phyloP scores from a whole-genome alignment of 768 basidiomycete species.

The Pholiota microspora region DNA sequence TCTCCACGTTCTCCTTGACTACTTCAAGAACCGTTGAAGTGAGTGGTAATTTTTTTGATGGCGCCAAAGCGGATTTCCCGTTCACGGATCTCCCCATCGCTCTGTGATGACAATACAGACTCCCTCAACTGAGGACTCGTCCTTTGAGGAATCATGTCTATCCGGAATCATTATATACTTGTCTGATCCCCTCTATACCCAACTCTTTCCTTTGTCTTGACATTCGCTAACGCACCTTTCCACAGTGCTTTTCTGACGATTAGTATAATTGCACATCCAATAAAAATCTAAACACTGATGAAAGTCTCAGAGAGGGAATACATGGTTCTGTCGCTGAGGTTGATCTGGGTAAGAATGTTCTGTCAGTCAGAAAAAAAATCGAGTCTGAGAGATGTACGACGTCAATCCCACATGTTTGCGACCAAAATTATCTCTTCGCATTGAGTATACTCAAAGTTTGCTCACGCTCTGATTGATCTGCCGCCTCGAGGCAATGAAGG shows the following conservation, averaged over 20 bases:
- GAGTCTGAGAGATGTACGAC: neutral
- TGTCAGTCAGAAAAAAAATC: neutral
- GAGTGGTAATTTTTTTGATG: slow-evolving; percentile 22
- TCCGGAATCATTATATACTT: slow-evolving; percentile 83
- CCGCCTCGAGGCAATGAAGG: neutral
- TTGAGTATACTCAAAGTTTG: neutral
- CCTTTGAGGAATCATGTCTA: slow-evolving; percentile 75
- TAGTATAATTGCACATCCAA: neutral
- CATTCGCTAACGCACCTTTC: neutral
- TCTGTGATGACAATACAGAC: slow-evolving; percentile 82
- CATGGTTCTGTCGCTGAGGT: too few species aligned
- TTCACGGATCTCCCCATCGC: neutral
- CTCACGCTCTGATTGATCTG: too few species aligned
- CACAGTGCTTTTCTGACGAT: neutral
- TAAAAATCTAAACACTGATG: neutral
- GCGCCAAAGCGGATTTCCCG: slow-evolving; percentile 4
- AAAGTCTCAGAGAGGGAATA: neutral
- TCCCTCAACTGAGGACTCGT: slow-evolving; percentile 83
- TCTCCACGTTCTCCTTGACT: slow-evolving; percentile 90
- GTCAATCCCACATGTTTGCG: neutral
- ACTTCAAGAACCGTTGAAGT: slow-evolving; percentile 92
- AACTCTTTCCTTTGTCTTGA: neutral
- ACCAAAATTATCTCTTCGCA: neutral
- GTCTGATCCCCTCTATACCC: slow-evolving; percentile 49
- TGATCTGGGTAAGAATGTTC: neutral